Conservation (phyloP, 495 filamentous ascomycete genomes). For the Penicillium malachiteum region DNA sequence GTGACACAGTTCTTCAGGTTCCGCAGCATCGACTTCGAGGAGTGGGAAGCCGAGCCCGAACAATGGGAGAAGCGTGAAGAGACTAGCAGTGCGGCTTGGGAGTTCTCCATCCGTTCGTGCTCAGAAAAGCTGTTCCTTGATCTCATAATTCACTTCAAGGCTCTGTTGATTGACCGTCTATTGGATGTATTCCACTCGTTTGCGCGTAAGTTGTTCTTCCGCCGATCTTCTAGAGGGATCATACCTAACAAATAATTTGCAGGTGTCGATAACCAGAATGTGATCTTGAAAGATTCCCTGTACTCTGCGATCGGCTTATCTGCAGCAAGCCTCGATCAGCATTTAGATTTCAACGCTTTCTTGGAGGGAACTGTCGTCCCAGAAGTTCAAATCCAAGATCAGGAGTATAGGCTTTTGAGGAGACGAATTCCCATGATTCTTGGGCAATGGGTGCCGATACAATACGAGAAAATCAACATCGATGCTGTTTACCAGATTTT, state of each 20-base stretch:
- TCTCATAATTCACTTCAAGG: slow-evolving; percentile 81
- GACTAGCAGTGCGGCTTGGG: slow-evolving; percentile 73
- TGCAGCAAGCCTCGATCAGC: slow-evolving; percentile 65
- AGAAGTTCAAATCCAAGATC: slow-evolving; percentile 74
- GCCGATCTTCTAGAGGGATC: background rate
- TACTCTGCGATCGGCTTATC: slow-evolving; percentile 91
- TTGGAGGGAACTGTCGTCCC: slow-evolving; percentile 68
- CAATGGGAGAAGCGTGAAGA: slow-evolving; percentile 89
- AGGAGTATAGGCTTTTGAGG: slow-evolving; percentile 81
- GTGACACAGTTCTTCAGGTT: slow-evolving; percentile 89
- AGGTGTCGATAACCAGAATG: slow-evolving; percentile 61
- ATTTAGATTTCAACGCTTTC: slow-evolving; percentile 79
- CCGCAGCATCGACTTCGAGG: slow-evolving; percentile 75
- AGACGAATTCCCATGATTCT: slow-evolving; percentile 84
- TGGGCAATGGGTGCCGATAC: slow-evolving; percentile 84
- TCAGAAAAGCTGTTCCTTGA: slow-evolving; percentile 93
- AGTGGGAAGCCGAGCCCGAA: slow-evolving; percentile 90
- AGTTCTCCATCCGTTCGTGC: slow-evolving; percentile 85
- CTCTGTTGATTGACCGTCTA: slow-evolving; percentile 70
- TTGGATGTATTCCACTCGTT: slow-evolving; percentile 75
- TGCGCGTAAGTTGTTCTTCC: slow-evolving; percentile 49
- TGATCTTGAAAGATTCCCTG: slow-evolving; percentile 85
- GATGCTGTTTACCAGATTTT: slow-evolving; percentile 85
- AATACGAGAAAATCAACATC: slow-evolving; percentile 59
- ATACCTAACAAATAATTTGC: slow-evolving; percentile 1